phyloP scores from a whole-genome alignment of 176 grass and related monocot species.

The Luzula sylvatica region DNA sequence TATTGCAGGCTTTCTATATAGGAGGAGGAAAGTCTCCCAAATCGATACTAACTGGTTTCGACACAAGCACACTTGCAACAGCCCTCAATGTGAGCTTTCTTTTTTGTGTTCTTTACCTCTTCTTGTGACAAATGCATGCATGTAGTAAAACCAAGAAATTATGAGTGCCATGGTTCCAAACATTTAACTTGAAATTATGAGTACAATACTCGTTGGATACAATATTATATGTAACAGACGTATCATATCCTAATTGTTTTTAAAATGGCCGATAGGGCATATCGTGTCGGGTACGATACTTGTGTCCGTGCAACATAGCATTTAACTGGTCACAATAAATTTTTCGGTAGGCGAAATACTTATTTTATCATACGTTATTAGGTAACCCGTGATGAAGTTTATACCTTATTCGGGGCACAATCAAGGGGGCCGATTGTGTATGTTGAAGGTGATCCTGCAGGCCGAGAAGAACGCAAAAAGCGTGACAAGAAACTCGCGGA shows the following conservation, averaged over 20 bases:
- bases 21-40: constrained; percentile 30
- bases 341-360: too few relatives aligned
- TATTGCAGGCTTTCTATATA: constrained; percentile 63
- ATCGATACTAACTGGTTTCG: constrained; percentile 54
- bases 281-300: too few relatives aligned
- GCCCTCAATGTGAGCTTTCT: constrained; percentile 76
- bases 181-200: too few relatives aligned
- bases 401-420: constrained; percentile 11
- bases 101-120: neutral
- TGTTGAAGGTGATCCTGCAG: constrained; percentile 14
- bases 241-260: too few relatives aligned
- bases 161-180: too few relatives aligned
- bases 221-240: too few relatives aligned
- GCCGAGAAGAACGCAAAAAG: neutral
- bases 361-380: constrained; percentile 14
- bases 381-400: constrained; percentile 41
- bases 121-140: neutral
- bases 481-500: neutral
- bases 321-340: too few relatives aligned
- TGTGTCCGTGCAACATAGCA: too few relatives aligned
- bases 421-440: constrained; percentile 42
- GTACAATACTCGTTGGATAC: too few relatives aligned
- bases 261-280: too few relatives aligned
- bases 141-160: too few relatives aligned
- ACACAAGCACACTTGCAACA: constrained; percentile 31